Conservation (phyloP, 1,139 yeast species). For the Yamadazyma epiphylla region DNA sequence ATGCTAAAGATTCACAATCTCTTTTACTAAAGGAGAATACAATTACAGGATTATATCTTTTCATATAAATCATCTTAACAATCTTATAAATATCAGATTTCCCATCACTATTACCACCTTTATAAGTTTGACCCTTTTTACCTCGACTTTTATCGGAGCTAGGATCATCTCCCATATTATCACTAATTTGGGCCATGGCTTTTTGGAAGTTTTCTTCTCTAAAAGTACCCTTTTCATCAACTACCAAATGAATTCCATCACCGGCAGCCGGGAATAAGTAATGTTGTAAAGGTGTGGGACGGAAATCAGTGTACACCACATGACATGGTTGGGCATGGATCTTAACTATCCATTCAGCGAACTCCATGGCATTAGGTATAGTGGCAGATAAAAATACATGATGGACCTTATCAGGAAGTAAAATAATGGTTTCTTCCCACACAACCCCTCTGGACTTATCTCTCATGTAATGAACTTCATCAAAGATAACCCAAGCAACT, state of each 20-base stretch:
- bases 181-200: conserved; percentile 93
- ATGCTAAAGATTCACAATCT: conserved; percentile 91
- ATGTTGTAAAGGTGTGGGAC: conserved; percentile 98
- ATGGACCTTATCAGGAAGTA: conserved; percentile 91
- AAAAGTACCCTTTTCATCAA: conserved; percentile 93
- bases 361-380: conserved; percentile 96
- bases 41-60: conserved; percentile 94
- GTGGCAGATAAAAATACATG: conserved; percentile 91
- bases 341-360: conserved; percentile 97
- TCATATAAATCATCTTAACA: conserved; percentile 95
- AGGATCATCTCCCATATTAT: conserved; percentile 82
- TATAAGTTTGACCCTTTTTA: conserved; percentile 79
- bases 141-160: conserved; percentile 56
- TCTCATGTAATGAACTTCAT: conserved; percentile 95
- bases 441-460: conserved; percentile 97
- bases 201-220: conserved; percentile 97
- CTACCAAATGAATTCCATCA: conserved; percentile 94
- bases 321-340: conserved; percentile 96
- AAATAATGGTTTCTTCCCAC: conserved; percentile 97
- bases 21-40: conserved; percentile 95
- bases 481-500: conserved; percentile 95
- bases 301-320: conserved; percentile 95
- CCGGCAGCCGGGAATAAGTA: conserved; percentile 96
- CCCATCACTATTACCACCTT: conserved; percentile 83
- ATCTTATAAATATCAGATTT: conserved; percentile 93